Percentiles rank a stretch among this genome's conserved stretches.
Evolutionary conservation across 768 basidiomycete genomes (phyloP).

Genomic region (Russula brevipes): DNA sequence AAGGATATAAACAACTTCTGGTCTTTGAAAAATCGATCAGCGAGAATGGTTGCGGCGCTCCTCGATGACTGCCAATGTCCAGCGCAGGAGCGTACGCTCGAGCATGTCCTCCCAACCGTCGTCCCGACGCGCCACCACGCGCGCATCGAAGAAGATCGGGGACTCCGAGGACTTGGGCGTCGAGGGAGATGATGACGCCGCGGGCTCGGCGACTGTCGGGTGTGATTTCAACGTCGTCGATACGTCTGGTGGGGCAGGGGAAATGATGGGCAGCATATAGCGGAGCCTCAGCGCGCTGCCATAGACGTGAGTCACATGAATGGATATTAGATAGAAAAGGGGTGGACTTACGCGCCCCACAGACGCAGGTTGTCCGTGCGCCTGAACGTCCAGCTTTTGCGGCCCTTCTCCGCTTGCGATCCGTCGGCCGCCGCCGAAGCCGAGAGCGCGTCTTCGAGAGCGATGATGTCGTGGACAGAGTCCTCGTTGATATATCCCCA

Average conservation of each 20-base stretch:
- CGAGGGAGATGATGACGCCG: slow-evolving; percentile 28
- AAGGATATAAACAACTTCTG: not conserved
- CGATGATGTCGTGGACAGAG: slow-evolving; percentile 73
- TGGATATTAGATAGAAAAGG: not conserved
- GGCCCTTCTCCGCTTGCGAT: slow-evolving; percentile 36
- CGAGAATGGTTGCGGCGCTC: slow-evolving; percentile 43
- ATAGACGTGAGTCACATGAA: not conserved
- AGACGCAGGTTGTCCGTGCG: slow-evolving; percentile 79
- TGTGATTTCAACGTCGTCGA: slow-evolving; percentile 30
- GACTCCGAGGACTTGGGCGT: slow-evolving; percentile 39
- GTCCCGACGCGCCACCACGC: slow-evolving; percentile 64
- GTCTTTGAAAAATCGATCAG: not conserved
- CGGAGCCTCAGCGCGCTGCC: slow-evolving; percentile 74
- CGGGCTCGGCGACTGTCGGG: slow-evolving; percentile 1
- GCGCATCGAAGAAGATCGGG: slow-evolving; percentile 64
- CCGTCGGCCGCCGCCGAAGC: slow-evolving; percentile 34
- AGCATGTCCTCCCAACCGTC: slow-evolving; percentile 82
- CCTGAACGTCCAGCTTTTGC: slow-evolving; percentile 77
- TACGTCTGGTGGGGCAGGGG: slow-evolving; percentile 41
- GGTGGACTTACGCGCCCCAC: slow-evolving; percentile 71
- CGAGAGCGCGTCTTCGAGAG: slow-evolving; percentile 50
- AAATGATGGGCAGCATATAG: slow-evolving; percentile 66
- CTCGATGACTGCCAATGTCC: slow-evolving; percentile 63
- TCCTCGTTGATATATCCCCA: slow-evolving; percentile 84
- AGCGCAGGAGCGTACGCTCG: slow-evolving; percentile 52